Conservation (phyloP, 2,329 filamentous ascomycete species). For the Ceratocystis variospora region DNA sequence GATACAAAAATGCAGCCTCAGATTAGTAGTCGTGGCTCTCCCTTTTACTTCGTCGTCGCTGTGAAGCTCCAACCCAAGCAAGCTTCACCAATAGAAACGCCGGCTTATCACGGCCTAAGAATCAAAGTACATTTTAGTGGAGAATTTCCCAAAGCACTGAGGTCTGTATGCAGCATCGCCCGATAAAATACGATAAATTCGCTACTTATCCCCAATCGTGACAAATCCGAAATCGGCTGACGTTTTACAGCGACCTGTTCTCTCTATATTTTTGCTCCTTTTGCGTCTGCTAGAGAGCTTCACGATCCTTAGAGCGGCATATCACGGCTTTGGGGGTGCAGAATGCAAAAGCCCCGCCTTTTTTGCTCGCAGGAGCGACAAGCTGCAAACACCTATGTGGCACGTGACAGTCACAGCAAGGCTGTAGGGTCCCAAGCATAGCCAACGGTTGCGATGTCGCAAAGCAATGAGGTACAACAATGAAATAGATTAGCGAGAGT, state of each 20-base stretch:
- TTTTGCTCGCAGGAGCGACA: background rate
- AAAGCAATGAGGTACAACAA: too few relatives aligned
- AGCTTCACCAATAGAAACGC: slow-evolving; percentile 1
- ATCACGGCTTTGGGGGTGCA: slow-evolving; percentile 1
- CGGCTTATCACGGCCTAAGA: slow-evolving; percentile 26
- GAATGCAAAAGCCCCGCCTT: background rate
- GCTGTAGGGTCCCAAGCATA: too few relatives aligned
- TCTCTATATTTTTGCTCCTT: background rate
- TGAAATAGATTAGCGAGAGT: too few relatives aligned
- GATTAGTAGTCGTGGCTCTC: background rate
- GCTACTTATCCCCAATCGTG: background rate
- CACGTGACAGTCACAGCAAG: background rate
- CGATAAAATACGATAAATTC: background rate
- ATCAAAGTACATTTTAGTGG: background rate
- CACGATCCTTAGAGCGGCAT: slow-evolving; percentile 3
- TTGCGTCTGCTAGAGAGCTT: background rate
- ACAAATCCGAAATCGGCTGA: slow-evolving; percentile 1
- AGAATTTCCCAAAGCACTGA: background rate
- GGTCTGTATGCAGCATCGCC: background rate
- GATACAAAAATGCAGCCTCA: background rate
- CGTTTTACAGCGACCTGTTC: background rate
- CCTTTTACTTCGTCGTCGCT: slow-evolving; percentile 11
- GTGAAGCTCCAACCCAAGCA: background rate
- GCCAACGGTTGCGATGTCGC: too few relatives aligned
- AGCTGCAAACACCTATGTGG: background rate